Evolutionary conservation across 2,329 filamentous ascomycete genomes (phyloP).

Genomic region (Zelopaecilomyces penicillatus): DNA sequence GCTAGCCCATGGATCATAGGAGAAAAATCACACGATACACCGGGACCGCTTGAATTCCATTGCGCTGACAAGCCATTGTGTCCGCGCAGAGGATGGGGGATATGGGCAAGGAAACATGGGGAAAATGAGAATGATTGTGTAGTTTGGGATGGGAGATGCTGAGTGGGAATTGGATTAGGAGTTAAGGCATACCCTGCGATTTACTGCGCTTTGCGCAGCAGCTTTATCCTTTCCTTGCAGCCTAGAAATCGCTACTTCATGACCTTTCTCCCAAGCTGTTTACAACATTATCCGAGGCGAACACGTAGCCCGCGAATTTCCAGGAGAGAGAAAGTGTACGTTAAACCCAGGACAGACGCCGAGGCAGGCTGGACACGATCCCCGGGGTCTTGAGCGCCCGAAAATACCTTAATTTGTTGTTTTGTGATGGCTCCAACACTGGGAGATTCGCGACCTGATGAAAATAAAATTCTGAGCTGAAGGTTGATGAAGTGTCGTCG

Average conservation of each 20-base stretch:
- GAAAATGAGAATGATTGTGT: slow-evolving; percentile 4
- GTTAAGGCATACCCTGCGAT: slow-evolving; percentile 25
- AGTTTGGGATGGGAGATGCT: slow-evolving; percentile 16
- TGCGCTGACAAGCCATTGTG: slow-evolving; percentile 3
- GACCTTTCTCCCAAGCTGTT: slow-evolving; percentile 21
- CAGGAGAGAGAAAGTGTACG: not conserved
- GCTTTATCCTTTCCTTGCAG: slow-evolving; percentile 17
- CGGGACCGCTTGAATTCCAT: slow-evolving; percentile 5
- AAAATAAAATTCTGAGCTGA: slow-evolving; percentile 12
- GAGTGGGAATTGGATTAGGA: slow-evolving; percentile 9
- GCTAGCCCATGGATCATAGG: slow-evolving; percentile 4
- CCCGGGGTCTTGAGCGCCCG: slow-evolving; percentile 10
- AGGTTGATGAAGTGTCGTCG: slow-evolving; percentile 24
- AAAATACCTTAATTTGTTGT: slow-evolving; percentile 15
- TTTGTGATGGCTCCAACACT: slow-evolving; percentile 16
- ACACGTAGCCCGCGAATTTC: slow-evolving; percentile 7
- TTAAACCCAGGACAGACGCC: slow-evolving; percentile 7
- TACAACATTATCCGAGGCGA: slow-evolving; percentile 24
- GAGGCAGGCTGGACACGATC: slow-evolving; percentile 11
- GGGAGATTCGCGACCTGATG: slow-evolving; percentile 16
- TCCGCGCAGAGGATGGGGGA: not conserved
- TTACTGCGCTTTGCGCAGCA: slow-evolving; percentile 14
- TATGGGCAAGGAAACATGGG: not conserved
- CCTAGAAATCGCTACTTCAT: slow-evolving; percentile 11
- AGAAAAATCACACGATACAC: slow-evolving; percentile 10